Percentiles rank a stretch among this genome's conserved stretches.
These are phyloP conservation scores for Epichloe scottii DNA, from an alignment of 2,329 filamentous ascomycete genomes.

Conservation along the genomic window DNA sequence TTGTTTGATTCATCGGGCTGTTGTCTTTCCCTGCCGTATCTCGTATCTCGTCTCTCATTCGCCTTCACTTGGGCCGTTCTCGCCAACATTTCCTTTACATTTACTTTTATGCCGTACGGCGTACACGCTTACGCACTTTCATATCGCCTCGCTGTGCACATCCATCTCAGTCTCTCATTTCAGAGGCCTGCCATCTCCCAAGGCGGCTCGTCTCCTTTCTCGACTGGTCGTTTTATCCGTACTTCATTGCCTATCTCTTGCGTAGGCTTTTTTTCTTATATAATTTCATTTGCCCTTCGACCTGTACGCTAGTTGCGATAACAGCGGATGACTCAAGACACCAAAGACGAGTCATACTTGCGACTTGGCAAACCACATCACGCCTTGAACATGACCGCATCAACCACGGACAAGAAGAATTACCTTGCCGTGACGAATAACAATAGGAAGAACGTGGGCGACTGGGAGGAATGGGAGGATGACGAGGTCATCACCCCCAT, in stretches of 20 bases:
- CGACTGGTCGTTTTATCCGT: too few relatives aligned
- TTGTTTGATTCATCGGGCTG: constrained; percentile 1
- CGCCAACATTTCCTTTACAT: not conserved
- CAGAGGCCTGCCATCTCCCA: not conserved
- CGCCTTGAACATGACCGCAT: constrained; percentile 5
- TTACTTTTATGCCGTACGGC: too few relatives aligned
- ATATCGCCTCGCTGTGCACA: not conserved
- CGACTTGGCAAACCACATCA: not conserved
- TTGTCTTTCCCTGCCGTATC: not conserved
- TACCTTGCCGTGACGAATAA: not conserved
- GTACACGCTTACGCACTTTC: not conserved
- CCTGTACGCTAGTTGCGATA: not conserved
- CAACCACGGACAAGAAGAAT: not conserved
- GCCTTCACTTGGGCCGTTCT: not conserved
- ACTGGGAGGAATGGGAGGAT: constrained; percentile 44
- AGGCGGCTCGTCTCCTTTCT: not conserved
- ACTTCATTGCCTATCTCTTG: not conserved
- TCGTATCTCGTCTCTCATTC: constrained; percentile 1
- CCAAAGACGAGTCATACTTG: not conserved
- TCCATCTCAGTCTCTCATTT: not conserved
- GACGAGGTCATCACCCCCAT: constrained; percentile 31
- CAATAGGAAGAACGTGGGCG: constrained; percentile 18
- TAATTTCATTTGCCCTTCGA: not conserved
- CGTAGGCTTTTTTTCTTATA: not conserved
- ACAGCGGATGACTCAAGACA: not conserved